phyloP scores from a whole-genome alignment of 306 rosid species.

The Hippophae tibetana region DNA sequence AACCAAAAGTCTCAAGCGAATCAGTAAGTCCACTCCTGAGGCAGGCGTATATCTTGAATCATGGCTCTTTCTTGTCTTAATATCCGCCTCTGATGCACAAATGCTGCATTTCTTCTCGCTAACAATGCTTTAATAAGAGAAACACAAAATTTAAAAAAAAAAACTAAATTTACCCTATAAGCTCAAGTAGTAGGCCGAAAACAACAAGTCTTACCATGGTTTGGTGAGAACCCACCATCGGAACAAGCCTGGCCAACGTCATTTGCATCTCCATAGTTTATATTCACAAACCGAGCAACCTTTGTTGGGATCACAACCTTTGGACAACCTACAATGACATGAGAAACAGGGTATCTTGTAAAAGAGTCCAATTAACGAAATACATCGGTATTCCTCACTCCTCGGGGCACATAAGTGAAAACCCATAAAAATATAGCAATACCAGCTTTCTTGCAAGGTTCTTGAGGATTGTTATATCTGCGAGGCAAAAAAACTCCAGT shows the following conservation, averaged over 20 bases:
- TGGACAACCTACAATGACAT: background rate
- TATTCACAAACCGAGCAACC: background rate
- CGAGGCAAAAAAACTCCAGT: constrained; percentile 24
- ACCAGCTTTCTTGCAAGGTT: constrained; percentile 12
- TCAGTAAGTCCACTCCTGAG: constrained; percentile 22
- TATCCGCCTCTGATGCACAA: constrained; percentile 4
- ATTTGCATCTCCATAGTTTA: background rate
- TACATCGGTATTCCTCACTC: too few relatives aligned
- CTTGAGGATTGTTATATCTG: constrained; percentile 7
- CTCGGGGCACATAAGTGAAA: background rate
- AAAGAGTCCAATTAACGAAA: too few relatives aligned
- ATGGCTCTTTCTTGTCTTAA: background rate
- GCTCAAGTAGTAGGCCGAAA: background rate
- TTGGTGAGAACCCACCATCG: background rate
- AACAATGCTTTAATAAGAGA: background rate
- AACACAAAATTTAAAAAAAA: background rate
- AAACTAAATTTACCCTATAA: background rate
- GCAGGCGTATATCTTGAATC: constrained; percentile 12
- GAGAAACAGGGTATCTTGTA: too few relatives aligned
- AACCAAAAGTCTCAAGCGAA: too few relatives aligned
- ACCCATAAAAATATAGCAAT: background rate
- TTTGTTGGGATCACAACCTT: background rate
- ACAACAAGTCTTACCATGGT: background rate
- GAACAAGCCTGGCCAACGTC: background rate
- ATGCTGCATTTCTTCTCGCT: background rate